These are phyloP conservation scores for Lasiodiplodia sp. DNA, from an alignment of 2,329 filamentous ascomycete species.

Conservation along the genomic window DNA sequence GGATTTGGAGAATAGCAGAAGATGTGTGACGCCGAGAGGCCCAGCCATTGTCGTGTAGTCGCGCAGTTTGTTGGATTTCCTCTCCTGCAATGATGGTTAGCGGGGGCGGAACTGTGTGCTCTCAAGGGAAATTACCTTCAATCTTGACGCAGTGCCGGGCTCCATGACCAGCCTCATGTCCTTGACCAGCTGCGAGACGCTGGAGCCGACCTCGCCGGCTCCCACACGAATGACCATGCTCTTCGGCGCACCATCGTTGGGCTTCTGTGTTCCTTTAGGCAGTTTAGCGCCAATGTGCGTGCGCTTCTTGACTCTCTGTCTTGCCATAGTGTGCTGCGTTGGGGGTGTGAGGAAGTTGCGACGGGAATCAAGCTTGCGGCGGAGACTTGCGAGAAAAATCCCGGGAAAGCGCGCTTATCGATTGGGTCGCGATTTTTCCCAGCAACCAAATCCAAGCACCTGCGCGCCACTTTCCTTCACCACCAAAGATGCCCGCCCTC, in stretches of 20 bases:
- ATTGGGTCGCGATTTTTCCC: slow-evolving; percentile 24
- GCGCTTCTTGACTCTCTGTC: slow-evolving; percentile 71
- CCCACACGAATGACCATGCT: slow-evolving; percentile 99
- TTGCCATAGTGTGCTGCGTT: slow-evolving; percentile 29
- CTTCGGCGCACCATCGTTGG: slow-evolving; percentile 76
- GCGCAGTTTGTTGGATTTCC: slow-evolving; percentile 83
- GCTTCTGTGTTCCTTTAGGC: slow-evolving; percentile 63
- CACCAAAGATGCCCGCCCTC: slow-evolving; percentile 45
- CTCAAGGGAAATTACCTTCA: slow-evolving; percentile 65
- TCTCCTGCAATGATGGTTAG: slow-evolving; percentile 60
- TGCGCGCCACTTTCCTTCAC: slow-evolving; percentile 4
- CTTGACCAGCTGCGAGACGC: slow-evolving; percentile 86
- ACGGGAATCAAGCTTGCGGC: slow-evolving; percentile 11
- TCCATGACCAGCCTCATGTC: slow-evolving; percentile 96
- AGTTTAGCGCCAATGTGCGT: slow-evolving; percentile 76
- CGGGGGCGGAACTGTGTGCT: neutral
- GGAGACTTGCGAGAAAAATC: slow-evolving; percentile 27
- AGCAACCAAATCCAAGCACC: neutral
- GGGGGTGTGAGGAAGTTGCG: slow-evolving; percentile 10
- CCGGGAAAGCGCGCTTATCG: slow-evolving; percentile 26
- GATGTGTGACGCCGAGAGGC: slow-evolving; percentile 88
- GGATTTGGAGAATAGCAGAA: slow-evolving; percentile 91
- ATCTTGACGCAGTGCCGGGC: slow-evolving; percentile 84
- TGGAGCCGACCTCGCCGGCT: slow-evolving; percentile 89
- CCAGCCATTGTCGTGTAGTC: slow-evolving; percentile 97